A percentile compares a stretch with the other conserved stretches of the same genome.
phyloP scores from a whole-genome alignment of 768 basidiomycete genomes.

The Macrolepiota fuliginosa region DNA sequence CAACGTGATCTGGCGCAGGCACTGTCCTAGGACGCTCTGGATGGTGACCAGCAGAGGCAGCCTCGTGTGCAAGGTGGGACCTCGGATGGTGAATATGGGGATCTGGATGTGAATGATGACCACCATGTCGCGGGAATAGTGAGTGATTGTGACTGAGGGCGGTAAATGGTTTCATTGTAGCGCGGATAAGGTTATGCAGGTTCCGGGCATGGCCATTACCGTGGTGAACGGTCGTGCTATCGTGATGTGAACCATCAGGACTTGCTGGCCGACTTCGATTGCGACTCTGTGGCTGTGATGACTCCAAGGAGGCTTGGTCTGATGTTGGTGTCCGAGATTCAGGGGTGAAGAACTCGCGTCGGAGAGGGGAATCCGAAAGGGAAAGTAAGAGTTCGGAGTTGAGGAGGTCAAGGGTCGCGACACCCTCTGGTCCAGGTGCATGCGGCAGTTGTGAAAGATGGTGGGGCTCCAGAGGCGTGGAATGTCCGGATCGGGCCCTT shows the following conservation, averaged over 20 bases:
- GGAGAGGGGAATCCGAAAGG: constrained; percentile 21
- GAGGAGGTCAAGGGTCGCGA: constrained; percentile 68
- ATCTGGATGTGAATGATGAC: background rate
- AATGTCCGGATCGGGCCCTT: constrained; percentile 29
- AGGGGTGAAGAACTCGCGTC: constrained; percentile 2
- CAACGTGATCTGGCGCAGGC: constrained; percentile 15
- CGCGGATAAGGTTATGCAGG: constrained; percentile 48
- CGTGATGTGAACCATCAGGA: constrained; percentile 5
- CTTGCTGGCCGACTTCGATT: constrained; percentile 1
- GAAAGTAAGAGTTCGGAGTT: constrained; percentile 78
- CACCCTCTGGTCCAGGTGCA: constrained; percentile 39
- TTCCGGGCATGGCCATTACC: constrained; percentile 44
- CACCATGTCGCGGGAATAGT: background rate
- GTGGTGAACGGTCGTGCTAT: background rate
- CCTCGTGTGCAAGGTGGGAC: background rate
- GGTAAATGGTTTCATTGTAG: constrained; percentile 63
- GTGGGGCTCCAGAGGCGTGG: constrained; percentile 37
- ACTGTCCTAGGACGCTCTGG: background rate
- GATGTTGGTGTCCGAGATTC: background rate
- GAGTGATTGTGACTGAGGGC: constrained; percentile 27
- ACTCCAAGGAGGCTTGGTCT: background rate
- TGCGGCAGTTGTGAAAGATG: constrained; percentile 42
- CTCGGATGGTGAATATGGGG: background rate
- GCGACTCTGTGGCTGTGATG: background rate
- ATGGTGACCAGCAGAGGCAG: background rate